A percentile compares a stretch with the other conserved stretches of the same genome.
These are phyloP conservation scores for Alternaria ventricosa DNA, from an alignment of 2,329 filamentous ascomycete genomes.

Conservation along the genomic window DNA sequence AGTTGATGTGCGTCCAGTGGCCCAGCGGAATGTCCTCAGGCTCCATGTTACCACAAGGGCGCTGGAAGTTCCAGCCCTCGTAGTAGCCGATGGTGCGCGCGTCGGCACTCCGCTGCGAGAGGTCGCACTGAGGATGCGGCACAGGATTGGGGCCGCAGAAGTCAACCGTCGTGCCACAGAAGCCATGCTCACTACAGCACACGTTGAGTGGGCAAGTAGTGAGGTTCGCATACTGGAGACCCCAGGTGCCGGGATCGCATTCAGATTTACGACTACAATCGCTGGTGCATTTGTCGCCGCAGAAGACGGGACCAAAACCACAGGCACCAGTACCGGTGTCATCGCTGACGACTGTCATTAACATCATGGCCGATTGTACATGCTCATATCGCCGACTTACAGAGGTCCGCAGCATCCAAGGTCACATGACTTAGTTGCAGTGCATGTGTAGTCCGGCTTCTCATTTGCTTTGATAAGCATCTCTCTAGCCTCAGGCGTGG, in stretches of 20 bases:
- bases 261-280: background rate
- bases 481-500: constrained; percentile 2
- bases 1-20: constrained; percentile 12
- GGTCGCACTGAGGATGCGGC: background rate
- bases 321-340: background rate
- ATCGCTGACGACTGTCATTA: background rate
- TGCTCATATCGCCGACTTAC: background rate
- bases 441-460: background rate
- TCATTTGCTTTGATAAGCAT: background rate
- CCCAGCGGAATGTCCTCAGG: constrained; percentile 11
- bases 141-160: background rate
- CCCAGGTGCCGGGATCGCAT: background rate
- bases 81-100: constrained; percentile 13
- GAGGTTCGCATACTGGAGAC: background rate
- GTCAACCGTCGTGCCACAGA: constrained; percentile 1
- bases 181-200: background rate
- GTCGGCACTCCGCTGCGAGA: background rate
- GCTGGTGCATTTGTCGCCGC: background rate
- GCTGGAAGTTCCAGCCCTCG: constrained; percentile 10
- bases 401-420: background rate
- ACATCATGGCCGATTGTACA: background rate
- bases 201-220: constrained; percentile 1
- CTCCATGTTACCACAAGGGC: background rate
- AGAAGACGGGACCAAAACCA: background rate
- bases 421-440: background rate